These are phyloP conservation scores for Solidago caesia DNA, from an alignment of 129 eudicot species.

Conservation along the genomic window DNA sequence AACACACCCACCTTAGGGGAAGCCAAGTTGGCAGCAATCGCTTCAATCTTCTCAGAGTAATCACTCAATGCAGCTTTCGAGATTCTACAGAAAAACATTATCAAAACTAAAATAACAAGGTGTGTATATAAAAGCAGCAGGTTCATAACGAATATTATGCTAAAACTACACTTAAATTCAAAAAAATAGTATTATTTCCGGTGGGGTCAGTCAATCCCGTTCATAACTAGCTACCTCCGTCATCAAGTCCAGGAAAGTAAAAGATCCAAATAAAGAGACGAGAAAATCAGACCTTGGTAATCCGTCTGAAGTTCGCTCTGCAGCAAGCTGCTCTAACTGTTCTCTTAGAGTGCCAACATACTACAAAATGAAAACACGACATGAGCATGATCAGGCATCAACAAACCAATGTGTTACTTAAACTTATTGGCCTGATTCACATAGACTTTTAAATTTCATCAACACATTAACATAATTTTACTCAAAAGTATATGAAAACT, in stretches of 20 bases:
- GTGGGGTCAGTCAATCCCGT: too few relatives aligned
- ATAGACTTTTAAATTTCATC: too few relatives aligned
- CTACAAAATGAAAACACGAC: constrained; percentile 34
- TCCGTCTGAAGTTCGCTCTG: constrained; percentile 74
- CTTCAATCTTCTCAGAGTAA: constrained; percentile 83
- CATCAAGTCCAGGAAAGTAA: neutral
- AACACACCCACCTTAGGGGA: constrained; percentile 45
- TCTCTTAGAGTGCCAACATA: constrained; percentile 85
- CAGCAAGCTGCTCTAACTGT: constrained; percentile 73
- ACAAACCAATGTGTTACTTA: too few relatives aligned
- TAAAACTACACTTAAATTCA: too few relatives aligned
- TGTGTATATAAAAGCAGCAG: too few relatives aligned
- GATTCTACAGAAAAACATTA: constrained; percentile 38
- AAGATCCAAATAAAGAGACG: neutral
- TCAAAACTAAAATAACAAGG: neutral
- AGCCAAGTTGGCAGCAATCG: constrained; percentile 69
- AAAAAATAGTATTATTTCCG: too few relatives aligned
- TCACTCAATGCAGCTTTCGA: constrained; percentile 76
- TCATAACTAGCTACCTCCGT: too few relatives aligned
- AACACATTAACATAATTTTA: too few relatives aligned
- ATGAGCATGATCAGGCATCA: constrained; percentile 18
- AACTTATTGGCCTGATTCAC: too few relatives aligned
- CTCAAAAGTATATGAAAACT: too few relatives aligned
- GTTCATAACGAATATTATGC: too few relatives aligned
- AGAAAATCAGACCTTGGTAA: constrained; percentile 58